Evolutionary conservation across 2,329 filamentous ascomycete species (phyloP).

Genomic region (Sarocladium strictum): DNA sequence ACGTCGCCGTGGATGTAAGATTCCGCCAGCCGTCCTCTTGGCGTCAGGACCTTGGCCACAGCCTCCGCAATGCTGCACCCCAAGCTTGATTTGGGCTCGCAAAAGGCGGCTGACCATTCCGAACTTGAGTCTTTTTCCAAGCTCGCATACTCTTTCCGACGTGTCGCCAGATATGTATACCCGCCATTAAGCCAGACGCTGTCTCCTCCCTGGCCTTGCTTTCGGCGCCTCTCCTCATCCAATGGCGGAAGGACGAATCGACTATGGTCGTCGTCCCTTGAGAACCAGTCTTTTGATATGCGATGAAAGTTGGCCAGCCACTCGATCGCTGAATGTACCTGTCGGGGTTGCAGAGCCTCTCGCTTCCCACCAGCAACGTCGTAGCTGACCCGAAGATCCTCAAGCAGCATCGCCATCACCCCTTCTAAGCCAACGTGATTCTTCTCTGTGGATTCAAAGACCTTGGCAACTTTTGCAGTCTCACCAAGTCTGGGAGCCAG

Average conservation of each 20-base stretch:
- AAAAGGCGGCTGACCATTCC: constrained; percentile 50
- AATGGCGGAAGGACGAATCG: constrained; percentile 47
- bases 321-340: constrained; percentile 48
- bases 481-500: constrained; percentile 43
- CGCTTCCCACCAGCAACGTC: constrained; percentile 52
- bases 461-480: constrained; percentile 42
- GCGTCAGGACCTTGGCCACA: constrained; percentile 45
- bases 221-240: constrained; percentile 38
- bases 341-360: constrained; percentile 35
- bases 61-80: constrained; percentile 36
- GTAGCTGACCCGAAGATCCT: constrained; percentile 46
- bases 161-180: constrained; percentile 63
- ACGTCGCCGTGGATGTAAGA: constrained; percentile 64
- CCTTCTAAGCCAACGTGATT: constrained; percentile 25
- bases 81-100: constrained; percentile 19
- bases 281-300: constrained; percentile 38
- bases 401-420: constrained; percentile 50
- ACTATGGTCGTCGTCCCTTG: constrained; percentile 21
- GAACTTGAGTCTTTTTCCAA: constrained; percentile 40
- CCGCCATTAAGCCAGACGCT: constrained; percentile 57
- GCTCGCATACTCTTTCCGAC: constrained; percentile 46
- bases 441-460: constrained; percentile 37
- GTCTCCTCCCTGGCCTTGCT: constrained; percentile 12
- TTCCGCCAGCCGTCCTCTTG: constrained; percentile 37
- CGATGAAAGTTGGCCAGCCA: constrained; percentile 60